Evolutionary conservation across 2,329 filamentous ascomycete species (phyloP), one percentile per base, ranked within the genome.

Genomic region (Pseudogymnoascus sp.): DNA sequence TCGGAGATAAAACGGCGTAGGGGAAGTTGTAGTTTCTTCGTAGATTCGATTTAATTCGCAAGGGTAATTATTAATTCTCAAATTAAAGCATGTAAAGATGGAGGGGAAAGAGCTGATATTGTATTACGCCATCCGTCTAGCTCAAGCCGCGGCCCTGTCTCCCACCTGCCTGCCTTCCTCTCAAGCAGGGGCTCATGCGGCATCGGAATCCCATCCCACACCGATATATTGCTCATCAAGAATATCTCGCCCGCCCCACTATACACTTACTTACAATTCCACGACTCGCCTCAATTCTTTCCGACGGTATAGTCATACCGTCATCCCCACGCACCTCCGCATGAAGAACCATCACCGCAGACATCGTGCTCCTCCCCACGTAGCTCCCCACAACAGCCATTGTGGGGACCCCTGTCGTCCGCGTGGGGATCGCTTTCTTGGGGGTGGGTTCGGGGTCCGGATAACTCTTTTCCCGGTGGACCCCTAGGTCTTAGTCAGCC

Each of bases 311-410:
- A n/a, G n/a, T n/a, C n/a, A 19, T 21, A 26, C 14, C 26, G n/a
- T 52, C 45, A 31, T 52, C 14, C 45, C 45, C 45, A 52, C 45
- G 45, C 26, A 10, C n/a, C 37, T 39, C 7, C 19, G 19, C 19
- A 19, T 7, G 14, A 39, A 33, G 6, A 19, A 19, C 19, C 2
- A 19, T 19, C 19, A 19, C 19, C 31, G 3, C 2, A 11, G 31
- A 49, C 45, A 11, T 7, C 45, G 45, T 8, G 26, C n/a, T n/a
- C 45, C 26, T 52, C 45, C 23, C 16, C 8, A 6, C 45, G 26
- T 52, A 52, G 45, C 26, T 52, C 45, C 11, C 45, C 45, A 52
- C 45, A 52, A 52, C n/a, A 52, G 26, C 45, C 45, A 52, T n/a
- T 52, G 45, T 52, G 45, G 45, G 26, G 45, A 52, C 4, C 45